A percentile compares a stretch with the other conserved stretches of the same genome.
phyloP scores from a whole-genome alignment of 164 flowering plant species.

The Tinospora cordifolia region DNA sequence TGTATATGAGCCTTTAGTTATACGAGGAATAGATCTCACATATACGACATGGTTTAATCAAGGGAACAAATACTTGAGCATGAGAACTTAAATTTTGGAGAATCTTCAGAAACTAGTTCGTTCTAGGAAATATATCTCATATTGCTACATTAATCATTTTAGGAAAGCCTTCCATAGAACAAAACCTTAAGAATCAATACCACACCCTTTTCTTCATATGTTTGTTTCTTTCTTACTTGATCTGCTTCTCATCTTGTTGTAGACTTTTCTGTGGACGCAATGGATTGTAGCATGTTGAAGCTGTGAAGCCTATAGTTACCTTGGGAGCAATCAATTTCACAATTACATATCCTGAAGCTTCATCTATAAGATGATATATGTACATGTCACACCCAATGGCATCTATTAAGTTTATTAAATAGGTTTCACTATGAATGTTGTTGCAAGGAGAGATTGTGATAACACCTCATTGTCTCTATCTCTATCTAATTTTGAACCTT shows the following conservation, averaged over 20 bases:
- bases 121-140: too few species aligned
- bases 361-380: neutral
- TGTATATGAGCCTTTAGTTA: too few species aligned
- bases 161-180: too few species aligned
- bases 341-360: neutral
- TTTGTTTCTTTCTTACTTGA: neutral
- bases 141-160: too few species aligned
- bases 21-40: too few species aligned
- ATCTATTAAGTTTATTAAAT: slow-evolving; percentile 4
- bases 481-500: neutral
- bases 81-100: too few species aligned
- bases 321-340: neutral
- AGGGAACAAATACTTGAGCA: too few species aligned
- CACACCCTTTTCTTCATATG: neutral
- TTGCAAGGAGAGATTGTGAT: slow-evolving; percentile 27
- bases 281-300: slow-evolving; percentile 67
- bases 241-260: slow-evolving; percentile 16
- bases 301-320: slow-evolving; percentile 32
- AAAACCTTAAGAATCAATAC: too few species aligned
- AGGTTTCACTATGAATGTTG: neutral
- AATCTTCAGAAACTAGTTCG: too few species aligned
- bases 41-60: too few species aligned
- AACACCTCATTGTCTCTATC: slow-evolving; percentile 49
- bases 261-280: slow-evolving; percentile 74
- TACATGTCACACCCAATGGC: neutral